These are phyloP conservation scores for Mesembryanthemum crystallinum DNA, from an alignment of 148 eudicot species.

Conservation along the genomic window DNA sequence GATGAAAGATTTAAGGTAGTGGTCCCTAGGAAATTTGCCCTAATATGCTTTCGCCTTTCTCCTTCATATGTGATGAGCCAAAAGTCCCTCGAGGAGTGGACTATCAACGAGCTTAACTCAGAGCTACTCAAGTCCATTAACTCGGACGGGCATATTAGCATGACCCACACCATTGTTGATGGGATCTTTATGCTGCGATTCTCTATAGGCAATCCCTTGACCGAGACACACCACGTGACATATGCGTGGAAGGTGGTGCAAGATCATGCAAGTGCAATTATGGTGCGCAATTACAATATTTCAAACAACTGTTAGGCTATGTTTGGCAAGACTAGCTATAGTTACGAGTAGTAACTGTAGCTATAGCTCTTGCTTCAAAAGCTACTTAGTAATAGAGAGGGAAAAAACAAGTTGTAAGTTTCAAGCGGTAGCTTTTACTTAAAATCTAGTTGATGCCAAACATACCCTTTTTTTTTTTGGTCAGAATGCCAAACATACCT, in stretches of 20 bases:
- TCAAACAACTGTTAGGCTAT: no score
- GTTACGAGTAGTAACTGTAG: no score
- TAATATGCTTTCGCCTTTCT: conserved; percentile 16
- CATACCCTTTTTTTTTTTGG: no score
- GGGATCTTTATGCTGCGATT: conserved; percentile 8
- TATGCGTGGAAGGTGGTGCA: conserved; percentile 16
- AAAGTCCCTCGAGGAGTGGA: neutral
- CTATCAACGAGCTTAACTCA: neutral
- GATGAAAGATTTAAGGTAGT: conserved; percentile 11
- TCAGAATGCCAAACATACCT: no score
- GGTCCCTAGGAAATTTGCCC: conserved; percentile 12
- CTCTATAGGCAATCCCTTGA: conserved; percentile 11
- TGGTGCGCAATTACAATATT: no score
- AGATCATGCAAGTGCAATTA: conserved; percentile 8
- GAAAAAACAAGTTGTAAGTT: no score
- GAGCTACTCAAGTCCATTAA: conserved; percentile 16
- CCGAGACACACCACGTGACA: conserved; percentile 1
- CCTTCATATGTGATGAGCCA: neutral
- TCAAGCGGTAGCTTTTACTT: no score
- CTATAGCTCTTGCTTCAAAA: no score
- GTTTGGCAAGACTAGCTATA: no score
- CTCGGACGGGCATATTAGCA: conserved; percentile 8
- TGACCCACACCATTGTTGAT: conserved; percentile 11
- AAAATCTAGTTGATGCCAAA: no score
- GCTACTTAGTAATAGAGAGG: no score